phyloP scores from a whole-genome alignment of 805 yeast species.

The Ogataea kodamae region DNA sequence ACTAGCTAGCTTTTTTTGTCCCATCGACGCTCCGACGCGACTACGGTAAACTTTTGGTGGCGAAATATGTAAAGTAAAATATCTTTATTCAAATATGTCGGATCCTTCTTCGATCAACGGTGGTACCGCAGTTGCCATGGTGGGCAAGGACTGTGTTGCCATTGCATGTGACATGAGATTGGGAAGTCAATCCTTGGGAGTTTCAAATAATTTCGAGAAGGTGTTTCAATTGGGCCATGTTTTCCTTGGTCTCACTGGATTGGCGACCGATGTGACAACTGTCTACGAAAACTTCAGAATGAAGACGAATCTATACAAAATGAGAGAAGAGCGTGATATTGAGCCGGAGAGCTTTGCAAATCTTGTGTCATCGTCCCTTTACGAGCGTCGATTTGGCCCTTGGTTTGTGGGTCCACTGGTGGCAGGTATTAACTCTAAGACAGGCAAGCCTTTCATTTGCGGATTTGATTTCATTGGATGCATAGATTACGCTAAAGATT shows the following conservation, averaged over 20 bases:
- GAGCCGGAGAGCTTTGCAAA: conserved; percentile 95
- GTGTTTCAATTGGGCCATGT: conserved; percentile 82
- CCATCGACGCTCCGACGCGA: conserved; percentile 11
- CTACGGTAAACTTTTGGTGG: conserved; percentile 12
- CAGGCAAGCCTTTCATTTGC: conserved; percentile 84
- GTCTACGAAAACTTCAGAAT: conserved; percentile 76
- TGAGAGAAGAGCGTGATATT: conserved; percentile 85
- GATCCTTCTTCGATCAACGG: conserved; percentile 82
- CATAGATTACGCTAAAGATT: conserved; percentile 91
- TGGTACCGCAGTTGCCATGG: conserved; percentile 98
- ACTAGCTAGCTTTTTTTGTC: too few species aligned
- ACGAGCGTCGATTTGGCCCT: conserved; percentile 92
- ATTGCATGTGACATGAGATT: conserved; percentile 93
- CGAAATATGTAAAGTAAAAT: conserved; percentile 27
- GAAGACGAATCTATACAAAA: conserved; percentile 82
- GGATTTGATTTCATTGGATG: conserved; percentile 97
- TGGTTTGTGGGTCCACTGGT: conserved; percentile 96
- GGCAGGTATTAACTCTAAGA: conserved; percentile 85
- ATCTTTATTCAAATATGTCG: conserved; percentile 44
- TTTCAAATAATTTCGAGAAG: conserved; percentile 90
- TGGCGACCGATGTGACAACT: conserved; percentile 91
- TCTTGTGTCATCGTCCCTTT: conserved; percentile 83
- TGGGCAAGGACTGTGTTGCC: conserved; percentile 97
- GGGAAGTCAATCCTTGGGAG: conserved; percentile 90
- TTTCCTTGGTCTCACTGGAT: conserved; percentile 88